Percentiles rank a stretch among this genome's conserved stretches.
These are phyloP conservation scores for Phytophthora kernoviae DNA, from an alignment of 352 stramenopile species.

Conservation along the genomic window DNA sequence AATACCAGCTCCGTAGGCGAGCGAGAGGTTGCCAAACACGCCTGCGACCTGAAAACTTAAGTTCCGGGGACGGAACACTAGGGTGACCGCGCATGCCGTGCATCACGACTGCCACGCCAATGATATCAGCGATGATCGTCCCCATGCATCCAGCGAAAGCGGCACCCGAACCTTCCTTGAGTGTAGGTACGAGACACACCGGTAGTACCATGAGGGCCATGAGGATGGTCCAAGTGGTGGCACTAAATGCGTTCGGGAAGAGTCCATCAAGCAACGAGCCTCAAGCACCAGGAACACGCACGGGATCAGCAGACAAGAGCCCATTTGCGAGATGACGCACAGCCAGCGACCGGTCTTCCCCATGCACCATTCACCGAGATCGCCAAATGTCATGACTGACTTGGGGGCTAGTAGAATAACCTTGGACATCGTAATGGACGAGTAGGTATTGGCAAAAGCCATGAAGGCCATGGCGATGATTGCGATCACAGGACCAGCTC, in stretches of 20 bases:
- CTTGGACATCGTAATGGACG: constrained; percentile 60
- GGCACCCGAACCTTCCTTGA: constrained; percentile 65
- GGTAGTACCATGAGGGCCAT: constrained; percentile 61
- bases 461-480: constrained; percentile 63
- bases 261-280: constrained; percentile 53
- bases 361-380: constrained; percentile 65
- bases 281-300: constrained; percentile 68
- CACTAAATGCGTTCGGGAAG: constrained; percentile 51
- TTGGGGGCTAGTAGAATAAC: constrained; percentile 58
- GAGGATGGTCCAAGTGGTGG: constrained; percentile 65
- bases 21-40: constrained; percentile 66
- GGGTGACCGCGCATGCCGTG: constrained; percentile 62
- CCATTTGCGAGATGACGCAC: constrained; percentile 59
- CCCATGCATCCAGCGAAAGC: constrained; percentile 65
- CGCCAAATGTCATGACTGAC: constrained; percentile 60
- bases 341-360: constrained; percentile 54
- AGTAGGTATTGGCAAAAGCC: constrained; percentile 71
- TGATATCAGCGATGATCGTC: constrained; percentile 63
- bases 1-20: constrained; percentile 67
- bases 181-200: constrained; percentile 58
- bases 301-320: constrained; percentile 56
- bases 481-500: constrained; percentile 55
- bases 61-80: constrained; percentile 41
- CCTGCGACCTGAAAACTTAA: constrained; percentile 60
- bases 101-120: constrained; percentile 53